Evolutionary conservation across 768 basidiomycete genomes (phyloP), one percentile per base, ranked within the genome.

Genomic region (Lentinus tigrinus): DNA sequence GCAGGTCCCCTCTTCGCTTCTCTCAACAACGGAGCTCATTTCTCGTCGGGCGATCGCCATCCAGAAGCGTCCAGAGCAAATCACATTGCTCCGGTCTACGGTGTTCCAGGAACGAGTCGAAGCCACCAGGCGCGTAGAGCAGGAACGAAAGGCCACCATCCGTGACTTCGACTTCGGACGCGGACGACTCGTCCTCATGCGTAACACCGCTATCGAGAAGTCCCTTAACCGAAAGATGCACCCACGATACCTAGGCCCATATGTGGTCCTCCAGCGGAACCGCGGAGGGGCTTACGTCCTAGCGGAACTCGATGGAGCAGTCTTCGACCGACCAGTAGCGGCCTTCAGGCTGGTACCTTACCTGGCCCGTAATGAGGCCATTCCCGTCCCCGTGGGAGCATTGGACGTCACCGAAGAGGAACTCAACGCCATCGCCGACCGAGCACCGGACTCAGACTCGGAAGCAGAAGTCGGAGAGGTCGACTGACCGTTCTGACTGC

Each of bases 281-380:
- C 21, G 31, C 3, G 63, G 65, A 16, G 67, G 62, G 1, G 58
- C 58, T 0, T 69, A 69, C 37, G 24, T 65, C 23, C 4, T 44
- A 1, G 24, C 43, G 0, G 66, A 72, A 48, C 54, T 70, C 13
- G 63, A 69, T n/a, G 54, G 71, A 2, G 5, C 66, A 0, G 26
- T 69, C 4, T 59, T 54, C 1, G 47, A 61, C 0, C 34, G 52
- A 0, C 44, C 37, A 0, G 60, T 61, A 36, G 64, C 65, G 0
- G 66, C 56, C 0, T 70, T 69, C 44, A 61, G 51, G 0, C 31
- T 71, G 4, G 44, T 71, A 16, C 66, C 67, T 4, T 68, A 69
- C 40, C 40, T 56, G 6, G 23, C 55, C 24, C 19, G 54, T 11
- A 37, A 36, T 14, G 34, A 42, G 17, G n/a, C 47, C 7, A 55